phyloP scores from a whole-genome alignment of 352 stramenopile genomes.

The Phytopythium mirpurense region DNA sequence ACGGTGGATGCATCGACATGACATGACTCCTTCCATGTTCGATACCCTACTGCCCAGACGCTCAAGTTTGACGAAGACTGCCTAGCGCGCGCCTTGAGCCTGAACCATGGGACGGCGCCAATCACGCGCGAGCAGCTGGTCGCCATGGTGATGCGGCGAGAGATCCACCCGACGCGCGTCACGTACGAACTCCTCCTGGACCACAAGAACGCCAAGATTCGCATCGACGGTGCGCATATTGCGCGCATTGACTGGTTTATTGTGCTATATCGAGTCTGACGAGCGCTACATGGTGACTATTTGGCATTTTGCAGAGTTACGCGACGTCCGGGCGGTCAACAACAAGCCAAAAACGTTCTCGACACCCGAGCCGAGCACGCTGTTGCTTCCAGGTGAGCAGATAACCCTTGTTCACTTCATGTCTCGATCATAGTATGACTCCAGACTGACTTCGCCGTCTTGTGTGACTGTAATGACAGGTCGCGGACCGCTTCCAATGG shows the following conservation, averaged over 20 bases:
- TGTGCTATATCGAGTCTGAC: constrained; percentile 5
- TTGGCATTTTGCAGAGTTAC: constrained; percentile 37
- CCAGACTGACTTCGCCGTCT: too few relatives aligned
- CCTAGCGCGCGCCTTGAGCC: constrained; percentile 43
- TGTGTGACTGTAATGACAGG: too few relatives aligned
- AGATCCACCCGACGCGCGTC: constrained; percentile 85
- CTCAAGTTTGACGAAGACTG: constrained; percentile 83
- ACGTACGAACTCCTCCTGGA: constrained; percentile 97
- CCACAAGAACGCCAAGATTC: constrained; percentile 96
- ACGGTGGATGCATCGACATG: too few relatives aligned
- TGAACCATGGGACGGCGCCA: constrained; percentile 38
- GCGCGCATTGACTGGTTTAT: neutral
- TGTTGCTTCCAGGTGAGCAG: constrained; percentile 48
- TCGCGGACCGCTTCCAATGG: constrained; percentile 74
- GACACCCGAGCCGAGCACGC: constrained; percentile 50
- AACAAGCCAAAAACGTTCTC: constrained; percentile 81
- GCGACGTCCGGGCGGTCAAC: constrained; percentile 59
- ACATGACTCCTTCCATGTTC: neutral
- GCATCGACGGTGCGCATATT: constrained; percentile 67
- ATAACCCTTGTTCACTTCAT: neutral
- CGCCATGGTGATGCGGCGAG: constrained; percentile 43
- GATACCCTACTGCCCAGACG: constrained; percentile 33
- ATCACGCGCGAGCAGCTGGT: constrained; percentile 60
- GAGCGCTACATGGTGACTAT: neutral
- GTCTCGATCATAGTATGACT: too few relatives aligned